Percentiles rank a stretch among this genome's conserved stretches.
Evolutionary conservation across 1,139 yeast genomes (phyloP).

Genomic region (Pichia terricola): DNA sequence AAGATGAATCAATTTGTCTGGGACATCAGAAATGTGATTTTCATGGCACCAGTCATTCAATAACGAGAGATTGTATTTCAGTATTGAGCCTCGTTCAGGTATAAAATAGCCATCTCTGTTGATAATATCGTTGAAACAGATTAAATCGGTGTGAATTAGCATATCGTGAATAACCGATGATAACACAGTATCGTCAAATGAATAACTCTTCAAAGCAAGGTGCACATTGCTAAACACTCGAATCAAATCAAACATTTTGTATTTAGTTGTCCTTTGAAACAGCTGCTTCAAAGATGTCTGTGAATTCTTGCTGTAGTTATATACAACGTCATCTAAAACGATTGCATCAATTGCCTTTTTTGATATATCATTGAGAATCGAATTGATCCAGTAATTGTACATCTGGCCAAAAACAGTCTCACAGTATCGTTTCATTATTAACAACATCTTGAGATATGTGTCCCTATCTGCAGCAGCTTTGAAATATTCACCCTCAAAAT

Average conservation of each 20-base stretch:
- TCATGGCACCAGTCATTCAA: constrained; percentile 98
- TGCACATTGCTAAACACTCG: constrained; percentile 81
- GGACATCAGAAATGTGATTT: constrained; percentile 84
- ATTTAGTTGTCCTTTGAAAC: constrained; percentile 51
- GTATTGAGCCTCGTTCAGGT: constrained; percentile 94
- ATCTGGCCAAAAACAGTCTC: constrained; percentile 89
- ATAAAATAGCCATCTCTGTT: constrained; percentile 89
- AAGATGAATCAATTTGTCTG: constrained; percentile 75
- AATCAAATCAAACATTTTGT: constrained; percentile 89
- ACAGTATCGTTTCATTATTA: constrained; percentile 87
- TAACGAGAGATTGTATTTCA: constrained; percentile 90
- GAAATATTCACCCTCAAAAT: constrained; percentile 68
- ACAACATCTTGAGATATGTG: constrained; percentile 79
- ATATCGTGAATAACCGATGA: constrained; percentile 81
- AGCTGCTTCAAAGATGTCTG: constrained; percentile 69
- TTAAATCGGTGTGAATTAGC: constrained; percentile 78
- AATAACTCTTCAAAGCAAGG: constrained; percentile 88
- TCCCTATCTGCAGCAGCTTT: constrained; percentile 78
- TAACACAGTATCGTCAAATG: constrained; percentile 74
- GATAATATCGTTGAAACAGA: constrained; percentile 87
- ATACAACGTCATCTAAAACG: constrained; percentile 81
- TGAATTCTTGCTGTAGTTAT: constrained; percentile 76
- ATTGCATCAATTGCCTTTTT: constrained; percentile 91
- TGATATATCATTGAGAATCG: constrained; percentile 80
- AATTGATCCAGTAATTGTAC: constrained; percentile 95